Evolutionary conservation across 164 flowering plant genomes (phyloP).

Genomic region (Vitis cinerea): DNA sequence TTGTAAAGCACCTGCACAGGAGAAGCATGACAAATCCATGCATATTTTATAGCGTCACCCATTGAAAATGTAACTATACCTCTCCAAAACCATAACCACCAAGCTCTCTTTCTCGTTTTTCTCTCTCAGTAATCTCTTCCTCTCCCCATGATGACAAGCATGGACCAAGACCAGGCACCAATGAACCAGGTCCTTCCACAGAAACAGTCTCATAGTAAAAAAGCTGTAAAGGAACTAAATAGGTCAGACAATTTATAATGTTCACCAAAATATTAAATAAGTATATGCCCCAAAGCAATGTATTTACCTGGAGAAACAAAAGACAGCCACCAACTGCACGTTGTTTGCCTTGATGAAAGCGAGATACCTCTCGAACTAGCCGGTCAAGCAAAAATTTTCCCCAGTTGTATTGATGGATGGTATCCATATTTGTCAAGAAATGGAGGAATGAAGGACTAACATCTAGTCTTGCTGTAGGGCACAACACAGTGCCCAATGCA

Average conservation of each 20-base stretch:
- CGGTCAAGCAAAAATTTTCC: conserved; percentile 45
- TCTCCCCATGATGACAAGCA: conserved; percentile 44
- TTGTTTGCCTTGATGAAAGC: conserved; percentile 45
- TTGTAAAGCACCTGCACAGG: conserved; percentile 34
- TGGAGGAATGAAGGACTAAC: conserved; percentile 50
- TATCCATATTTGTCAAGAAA: conserved; percentile 39
- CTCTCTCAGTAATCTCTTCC: conserved; percentile 46
- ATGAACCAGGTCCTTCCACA: conserved; percentile 24
- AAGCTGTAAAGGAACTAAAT: conserved; percentile 22
- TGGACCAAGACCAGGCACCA: conserved; percentile 16
- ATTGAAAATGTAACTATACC: conserved; percentile 23
- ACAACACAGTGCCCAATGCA: conserved; percentile 40
- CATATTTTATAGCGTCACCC: not conserved
- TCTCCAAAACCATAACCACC: conserved; percentile 48
- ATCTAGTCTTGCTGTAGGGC: conserved; percentile 48
- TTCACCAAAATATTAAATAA: not conserved
- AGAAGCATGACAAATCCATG: conserved; percentile 1
- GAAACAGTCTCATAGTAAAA: conserved; percentile 42
- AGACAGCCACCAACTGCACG: conserved; percentile 52
- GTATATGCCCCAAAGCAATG: not conserved
- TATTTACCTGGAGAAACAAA: conserved; percentile 42
- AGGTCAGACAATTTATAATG: not conserved
- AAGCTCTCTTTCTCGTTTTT: conserved; percentile 37
- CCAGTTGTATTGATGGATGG: conserved; percentile 41
- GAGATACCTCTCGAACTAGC: conserved; percentile 44